Base-by-base conservation (phyloP, 805 yeast species). In the Candida suzukii region DNA sequence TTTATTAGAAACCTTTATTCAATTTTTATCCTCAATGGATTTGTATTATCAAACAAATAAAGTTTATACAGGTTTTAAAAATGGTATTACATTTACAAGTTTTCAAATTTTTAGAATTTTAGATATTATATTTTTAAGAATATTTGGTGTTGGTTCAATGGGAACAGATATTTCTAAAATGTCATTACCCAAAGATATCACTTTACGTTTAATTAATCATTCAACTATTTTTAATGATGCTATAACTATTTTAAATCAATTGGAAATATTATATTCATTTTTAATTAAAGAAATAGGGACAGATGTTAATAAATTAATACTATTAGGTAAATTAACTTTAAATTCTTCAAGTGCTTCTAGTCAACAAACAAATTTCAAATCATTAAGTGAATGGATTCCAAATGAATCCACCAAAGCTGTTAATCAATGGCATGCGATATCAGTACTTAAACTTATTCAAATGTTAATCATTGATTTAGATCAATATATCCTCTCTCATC, bases 221-320 rank as follows among this genome's bases (percentile, higher is more conserved):
- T 11, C 42, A 12, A 35, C 52, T 1, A 14, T 39, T 26, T 37
- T 52, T 36, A 45, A 47, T 37, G 49, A 41, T 28, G 60, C 60
- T 1, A 39, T 48, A 1, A 44, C 48, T 16, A 42, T 51, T 3
- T 41, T 57, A 20, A 53, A 49, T 37, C 64, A 61, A 24, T 37
- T 63, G n/a, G 56, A 56, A 10, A 35, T 48, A 10, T 41, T 63
- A n/a, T 63, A 57, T 40, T 31, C 42, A 14, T 57, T 58, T 21
- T 38, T 61, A 18, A 43, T 60, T 16, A 47, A 48, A 16, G 64
- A 62, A 40, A 41, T 61, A 1, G 66, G 55, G 30, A 57, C 63
- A 22, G 67, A 64, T 40, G 46, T 52, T 33, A 63, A 64, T 32
- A 55, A 58, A 41, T 46, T 62, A 36, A 62, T 62, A n/a, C 40